phyloP scores from a whole-genome alignment of 768 basidiomycete genomes.

The Russula vinacea region DNA sequence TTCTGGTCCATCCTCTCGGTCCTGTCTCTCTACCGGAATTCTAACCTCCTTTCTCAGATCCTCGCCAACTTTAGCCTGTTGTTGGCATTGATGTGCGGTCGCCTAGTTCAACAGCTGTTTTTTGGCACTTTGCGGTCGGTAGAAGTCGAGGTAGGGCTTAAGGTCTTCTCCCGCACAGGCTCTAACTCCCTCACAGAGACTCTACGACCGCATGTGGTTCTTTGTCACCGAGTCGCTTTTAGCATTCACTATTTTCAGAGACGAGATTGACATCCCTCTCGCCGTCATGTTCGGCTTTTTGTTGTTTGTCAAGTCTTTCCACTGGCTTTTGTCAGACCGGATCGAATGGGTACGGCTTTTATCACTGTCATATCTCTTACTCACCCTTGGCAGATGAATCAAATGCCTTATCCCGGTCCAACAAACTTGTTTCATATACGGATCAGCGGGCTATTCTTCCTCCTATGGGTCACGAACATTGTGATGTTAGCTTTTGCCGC shows the following conservation, averaged over 20 bases:
- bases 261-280: conserved; percentile 91
- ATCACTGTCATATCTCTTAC: conserved; percentile 1
- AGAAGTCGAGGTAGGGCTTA: conserved; percentile 77
- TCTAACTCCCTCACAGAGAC: conserved; percentile 54
- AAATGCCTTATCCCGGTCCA: conserved; percentile 84
- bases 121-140: conserved; percentile 84
- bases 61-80: conserved; percentile 89
- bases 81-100: conserved; percentile 69
- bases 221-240: conserved; percentile 95
- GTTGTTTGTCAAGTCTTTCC: conserved; percentile 94
- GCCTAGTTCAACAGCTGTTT: conserved; percentile 80
- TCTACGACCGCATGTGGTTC: conserved; percentile 96
- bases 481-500: conserved; percentile 76
- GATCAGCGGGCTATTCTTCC: conserved; percentile 65
- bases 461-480: conserved; percentile 74
- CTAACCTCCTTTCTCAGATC: conserved; percentile 48
- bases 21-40: neutral
- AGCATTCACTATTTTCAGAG: conserved; percentile 95
- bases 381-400: conserved; percentile 77
- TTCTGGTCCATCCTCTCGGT: conserved; percentile 58
- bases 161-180: neutral
- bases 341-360: conserved; percentile 80
- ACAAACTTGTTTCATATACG: conserved; percentile 81
- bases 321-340: conserved; percentile 93
- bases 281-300: conserved; percentile 92